Conservation (phyloP, 495 filamentous ascomycete species). For the Neurospora africana region DNA sequence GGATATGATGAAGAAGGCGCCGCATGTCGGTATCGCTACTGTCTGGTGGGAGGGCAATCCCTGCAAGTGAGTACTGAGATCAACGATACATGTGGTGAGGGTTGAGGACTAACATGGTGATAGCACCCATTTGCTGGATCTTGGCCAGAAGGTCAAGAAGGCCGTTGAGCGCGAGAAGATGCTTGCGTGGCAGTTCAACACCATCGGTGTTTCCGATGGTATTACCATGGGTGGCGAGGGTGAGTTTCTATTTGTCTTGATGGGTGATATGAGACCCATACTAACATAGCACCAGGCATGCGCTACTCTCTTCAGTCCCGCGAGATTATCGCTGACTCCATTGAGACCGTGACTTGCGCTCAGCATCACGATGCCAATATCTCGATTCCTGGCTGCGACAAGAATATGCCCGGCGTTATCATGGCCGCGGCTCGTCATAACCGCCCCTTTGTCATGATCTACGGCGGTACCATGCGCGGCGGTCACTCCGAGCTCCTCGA, state of each 20-base stretch:
- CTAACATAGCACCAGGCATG: conserved; percentile 56
- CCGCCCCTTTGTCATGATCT: conserved; percentile 65
- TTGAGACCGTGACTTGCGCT: conserved; percentile 84
- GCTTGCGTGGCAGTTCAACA: conserved; percentile 91
- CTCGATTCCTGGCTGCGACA: conserved; percentile 91
- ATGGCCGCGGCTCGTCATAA: conserved; percentile 75
- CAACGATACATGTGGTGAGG: not conserved
- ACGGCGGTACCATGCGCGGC: conserved; percentile 82
- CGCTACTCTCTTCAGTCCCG: conserved; percentile 89
- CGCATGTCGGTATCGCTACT: conserved; percentile 80
- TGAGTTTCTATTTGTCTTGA: conserved; percentile 20
- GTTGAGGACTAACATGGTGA: conserved; percentile 1
- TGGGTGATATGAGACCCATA: not conserved
- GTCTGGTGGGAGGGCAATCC: conserved; percentile 99
- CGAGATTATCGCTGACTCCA: conserved; percentile 90
- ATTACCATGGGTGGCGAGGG: conserved; percentile 97
- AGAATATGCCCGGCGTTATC: conserved; percentile 88
- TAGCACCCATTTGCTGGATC: conserved; percentile 57
- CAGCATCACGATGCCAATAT: conserved; percentile 91
- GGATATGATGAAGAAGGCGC: conserved; percentile 78
- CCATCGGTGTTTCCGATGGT: conserved; percentile 83
- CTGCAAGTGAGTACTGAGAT: conserved; percentile 39
- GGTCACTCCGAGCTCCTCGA: conserved; percentile 71
- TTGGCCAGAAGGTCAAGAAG: conserved; percentile 84
- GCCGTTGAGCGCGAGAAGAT: conserved; percentile 72